phyloP scores from a whole-genome alignment of 2,329 filamentous ascomycete genomes.

The Claviceps arundinis region DNA sequence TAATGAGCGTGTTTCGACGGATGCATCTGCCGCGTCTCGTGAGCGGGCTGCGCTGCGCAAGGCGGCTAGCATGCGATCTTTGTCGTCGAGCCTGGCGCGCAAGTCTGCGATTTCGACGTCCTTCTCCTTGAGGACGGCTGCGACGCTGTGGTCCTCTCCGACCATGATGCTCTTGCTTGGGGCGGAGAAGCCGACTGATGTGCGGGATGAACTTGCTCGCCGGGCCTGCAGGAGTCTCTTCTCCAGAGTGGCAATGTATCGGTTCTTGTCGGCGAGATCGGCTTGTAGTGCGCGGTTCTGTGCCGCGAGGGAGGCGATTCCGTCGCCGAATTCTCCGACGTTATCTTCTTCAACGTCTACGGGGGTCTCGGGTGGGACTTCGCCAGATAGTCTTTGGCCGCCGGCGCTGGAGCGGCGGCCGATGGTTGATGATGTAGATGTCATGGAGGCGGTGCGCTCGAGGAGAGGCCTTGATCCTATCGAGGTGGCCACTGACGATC shows the following conservation, averaged over 20 bases:
- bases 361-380: conserved; percentile 22
- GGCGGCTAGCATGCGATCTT: conserved; percentile 84
- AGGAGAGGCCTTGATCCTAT: conserved; percentile 34
- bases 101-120: conserved; percentile 87
- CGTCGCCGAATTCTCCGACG: conserved; percentile 73
- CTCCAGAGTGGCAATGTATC: conserved; percentile 89
- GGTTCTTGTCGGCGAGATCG: conserved; percentile 93
- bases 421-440: conserved; percentile 48
- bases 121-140: conserved; percentile 67
- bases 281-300: conserved; percentile 86
- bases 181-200: conserved; percentile 58
- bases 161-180: conserved; percentile 51
- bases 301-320: conserved; percentile 65
- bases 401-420: conserved; percentile 35
- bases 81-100: conserved; percentile 81
- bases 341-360: conserved; percentile 52
- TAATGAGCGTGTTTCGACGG: conserved; percentile 20
- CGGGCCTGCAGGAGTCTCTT: conserved; percentile 84
- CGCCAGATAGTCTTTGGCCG: conserved; percentile 29
- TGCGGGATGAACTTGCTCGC: conserved; percentile 75
- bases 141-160: conserved; percentile 67
- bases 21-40: conserved; percentile 61
- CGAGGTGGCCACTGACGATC: conserved; percentile 59
- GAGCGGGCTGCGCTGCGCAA: conserved; percentile 76
- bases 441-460: conserved; percentile 54